These are phyloP conservation scores for Panicum hallii DNA, from an alignment of 202 grass and related monocot species.

Conservation along the genomic window DNA sequence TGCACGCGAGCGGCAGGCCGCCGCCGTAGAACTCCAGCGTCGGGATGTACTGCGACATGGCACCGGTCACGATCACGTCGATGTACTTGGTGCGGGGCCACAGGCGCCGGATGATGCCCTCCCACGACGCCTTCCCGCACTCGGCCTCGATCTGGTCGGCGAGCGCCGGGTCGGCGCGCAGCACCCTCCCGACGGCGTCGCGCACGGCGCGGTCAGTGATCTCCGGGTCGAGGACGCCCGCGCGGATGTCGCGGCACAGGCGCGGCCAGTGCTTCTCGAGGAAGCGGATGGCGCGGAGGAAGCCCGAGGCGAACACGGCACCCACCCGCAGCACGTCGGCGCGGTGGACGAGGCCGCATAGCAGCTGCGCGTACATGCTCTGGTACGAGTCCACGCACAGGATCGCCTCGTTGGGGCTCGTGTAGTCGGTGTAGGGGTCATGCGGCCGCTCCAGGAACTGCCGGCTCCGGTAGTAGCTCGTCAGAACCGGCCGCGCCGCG, in stretches of 20 bases:
- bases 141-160: conserved; percentile 69
- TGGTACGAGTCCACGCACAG: conserved; percentile 94
- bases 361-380: conserved; percentile 96
- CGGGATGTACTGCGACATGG: conserved; percentile 96
- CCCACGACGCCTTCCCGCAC: conserved; percentile 75
- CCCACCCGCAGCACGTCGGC: conserved; percentile 85
- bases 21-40: conserved; percentile 88
- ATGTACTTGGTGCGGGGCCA: conserved; percentile 97
- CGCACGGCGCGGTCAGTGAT: conserved; percentile 75
- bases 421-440: conserved; percentile 82
- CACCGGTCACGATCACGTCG: conserved; percentile 92
- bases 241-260: conserved; percentile 81
- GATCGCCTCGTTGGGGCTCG: conserved; percentile 88
- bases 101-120: conserved; percentile 83
- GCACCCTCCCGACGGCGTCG: conserved; percentile 65
- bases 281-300: conserved; percentile 88
- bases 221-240: conserved; percentile 65
- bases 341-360: conserved; percentile 85
- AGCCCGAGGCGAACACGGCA: conserved; percentile 90
- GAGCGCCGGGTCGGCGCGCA: conserved; percentile 58
- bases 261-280: conserved; percentile 89
- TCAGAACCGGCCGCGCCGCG: conserved; percentile 81
- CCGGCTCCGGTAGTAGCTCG: conserved; percentile 92
- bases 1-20: conserved; percentile 78
- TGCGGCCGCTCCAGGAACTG: conserved; percentile 80